Evolutionary conservation across 1,139 yeast species (phyloP).

Genomic region (Trichomonascaceae sp.): DNA sequence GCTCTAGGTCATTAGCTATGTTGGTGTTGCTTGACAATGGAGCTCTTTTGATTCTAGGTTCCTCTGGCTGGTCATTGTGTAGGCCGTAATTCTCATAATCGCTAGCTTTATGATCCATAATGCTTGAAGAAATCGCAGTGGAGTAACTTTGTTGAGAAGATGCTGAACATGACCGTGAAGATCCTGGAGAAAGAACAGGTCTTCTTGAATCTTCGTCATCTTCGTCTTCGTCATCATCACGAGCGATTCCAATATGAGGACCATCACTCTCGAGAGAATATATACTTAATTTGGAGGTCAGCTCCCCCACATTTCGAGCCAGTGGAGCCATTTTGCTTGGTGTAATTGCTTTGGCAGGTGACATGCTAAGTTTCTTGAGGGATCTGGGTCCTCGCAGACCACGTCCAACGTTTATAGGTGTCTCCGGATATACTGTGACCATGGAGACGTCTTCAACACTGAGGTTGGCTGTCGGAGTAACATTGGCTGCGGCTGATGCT

Average conservation of each 20-base stretch:
- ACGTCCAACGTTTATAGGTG: conserved; percentile 15
- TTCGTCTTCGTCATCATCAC: conserved; percentile 2
- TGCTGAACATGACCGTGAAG: conserved; percentile 4
- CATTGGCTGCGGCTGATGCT: conserved; percentile 11
- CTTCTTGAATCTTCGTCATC: background rate
- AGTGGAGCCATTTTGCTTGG: background rate
- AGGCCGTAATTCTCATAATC: conserved; percentile 5
- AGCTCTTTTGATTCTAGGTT: conserved; percentile 13
- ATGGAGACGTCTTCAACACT: conserved; percentile 9
- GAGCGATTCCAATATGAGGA: background rate
- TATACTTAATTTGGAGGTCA: background rate
- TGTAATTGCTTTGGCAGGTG: conserved; percentile 18
- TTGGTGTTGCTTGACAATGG: conserved; percentile 16
- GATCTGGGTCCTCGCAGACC: conserved; percentile 25
- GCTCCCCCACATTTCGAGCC: background rate
- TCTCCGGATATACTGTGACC: conserved; percentile 13
- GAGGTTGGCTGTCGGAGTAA: background rate
- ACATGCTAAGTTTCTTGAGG: conserved; percentile 20
- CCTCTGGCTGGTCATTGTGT: conserved; percentile 19
- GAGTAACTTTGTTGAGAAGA: conserved; percentile 5
- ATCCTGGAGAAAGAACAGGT: background rate
- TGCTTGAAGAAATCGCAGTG: conserved; percentile 7
- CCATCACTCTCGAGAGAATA: background rate
- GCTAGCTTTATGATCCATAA: background rate
- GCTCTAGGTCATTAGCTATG: conserved; percentile 2